Evolutionary conservation across 768 basidiomycete species (phyloP).

Genomic region (Podaxis pistillaris): DNA sequence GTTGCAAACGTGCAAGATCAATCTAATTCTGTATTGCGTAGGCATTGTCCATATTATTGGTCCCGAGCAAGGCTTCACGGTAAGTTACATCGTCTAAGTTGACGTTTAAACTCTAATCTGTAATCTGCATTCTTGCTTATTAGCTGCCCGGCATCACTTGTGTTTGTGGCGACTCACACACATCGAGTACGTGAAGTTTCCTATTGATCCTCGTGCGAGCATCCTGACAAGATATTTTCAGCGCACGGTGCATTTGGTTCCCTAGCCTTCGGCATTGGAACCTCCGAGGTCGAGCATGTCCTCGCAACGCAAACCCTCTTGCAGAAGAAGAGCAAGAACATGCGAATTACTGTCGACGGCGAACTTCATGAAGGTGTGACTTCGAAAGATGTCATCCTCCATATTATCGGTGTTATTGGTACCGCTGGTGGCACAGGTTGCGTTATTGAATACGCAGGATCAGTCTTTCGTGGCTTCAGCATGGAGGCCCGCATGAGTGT

Average conservation of each 20-base stretch:
- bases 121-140: neutral
- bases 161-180: constrained; percentile 93
- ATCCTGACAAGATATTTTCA: constrained; percentile 24
- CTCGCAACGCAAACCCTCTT: constrained; percentile 88
- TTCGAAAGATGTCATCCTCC: constrained; percentile 87
- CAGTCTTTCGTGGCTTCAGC: constrained; percentile 77
- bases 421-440: constrained; percentile 93
- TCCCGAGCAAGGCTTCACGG: constrained; percentile 92
- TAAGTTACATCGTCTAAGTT: constrained; percentile 25
- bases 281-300: constrained; percentile 93
- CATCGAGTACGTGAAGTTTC: constrained; percentile 62
- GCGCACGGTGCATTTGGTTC: constrained; percentile 94
- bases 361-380: constrained; percentile 76
- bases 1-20: neutral
- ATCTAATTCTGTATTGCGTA: constrained; percentile 27
- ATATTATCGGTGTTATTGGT: constrained; percentile 89
- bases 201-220: neutral
- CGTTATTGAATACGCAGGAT: constrained; percentile 91
- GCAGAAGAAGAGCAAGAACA: constrained; percentile 88
- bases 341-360: constrained; percentile 88
- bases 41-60: constrained; percentile 89
- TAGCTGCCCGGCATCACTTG: constrained; percentile 77
- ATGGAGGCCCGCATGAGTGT: constrained; percentile 92
- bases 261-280: constrained; percentile 90
- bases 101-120: neutral